These are phyloP conservation scores for Blepharisma japonicum DNA, from an alignment of 73 alveolate genomes.

Conservation along the genomic window DNA sequence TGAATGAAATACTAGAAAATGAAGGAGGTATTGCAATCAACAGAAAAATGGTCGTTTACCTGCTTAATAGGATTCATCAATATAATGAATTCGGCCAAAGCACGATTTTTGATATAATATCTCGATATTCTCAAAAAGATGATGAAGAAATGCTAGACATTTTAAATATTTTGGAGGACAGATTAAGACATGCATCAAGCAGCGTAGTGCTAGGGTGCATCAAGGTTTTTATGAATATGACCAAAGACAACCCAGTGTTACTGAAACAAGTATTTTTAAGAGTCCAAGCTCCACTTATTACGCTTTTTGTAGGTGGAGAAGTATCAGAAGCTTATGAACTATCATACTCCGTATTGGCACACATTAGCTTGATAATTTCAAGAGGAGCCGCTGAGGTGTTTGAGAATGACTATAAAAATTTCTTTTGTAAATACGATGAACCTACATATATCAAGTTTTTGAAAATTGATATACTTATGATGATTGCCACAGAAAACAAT, in stretches of 20 bases:
- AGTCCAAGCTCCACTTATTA: slow-evolving; percentile 92
- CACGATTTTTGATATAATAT: slow-evolving; percentile 78
- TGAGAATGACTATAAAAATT: slow-evolving; percentile 86
- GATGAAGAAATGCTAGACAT: slow-evolving; percentile 94
- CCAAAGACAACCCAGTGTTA: slow-evolving; percentile 82
- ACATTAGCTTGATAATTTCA: slow-evolving; percentile 75
- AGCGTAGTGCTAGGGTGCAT: slow-evolving; percentile 94
- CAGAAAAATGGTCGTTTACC: slow-evolving; percentile 82
- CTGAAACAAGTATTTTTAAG: slow-evolving; percentile 86
- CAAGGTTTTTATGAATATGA: slow-evolving; percentile 90
- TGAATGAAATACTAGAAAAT: slow-evolving; percentile 89
- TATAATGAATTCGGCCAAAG: slow-evolving; percentile 97
- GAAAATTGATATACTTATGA: slow-evolving; percentile 79
- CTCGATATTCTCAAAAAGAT: slow-evolving; percentile 83
- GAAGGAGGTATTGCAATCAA: slow-evolving; percentile 96
- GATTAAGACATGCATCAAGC: slow-evolving; percentile 88
- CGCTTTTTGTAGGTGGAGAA: slow-evolving; percentile 90
- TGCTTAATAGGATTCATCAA: slow-evolving; percentile 85
- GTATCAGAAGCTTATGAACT: slow-evolving; percentile 88
- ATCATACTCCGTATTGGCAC: slow-evolving; percentile 88
- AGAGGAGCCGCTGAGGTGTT: slow-evolving; percentile 86
- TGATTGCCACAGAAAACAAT: slow-evolving; percentile 50
- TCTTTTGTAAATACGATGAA: slow-evolving; percentile 95
- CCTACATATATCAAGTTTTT: slow-evolving; percentile 90
- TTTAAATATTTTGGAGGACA: slow-evolving; percentile 96